phyloP scores from a whole-genome alignment of 148 eudicot genomes.

The Polygonum aviculare region DNA sequence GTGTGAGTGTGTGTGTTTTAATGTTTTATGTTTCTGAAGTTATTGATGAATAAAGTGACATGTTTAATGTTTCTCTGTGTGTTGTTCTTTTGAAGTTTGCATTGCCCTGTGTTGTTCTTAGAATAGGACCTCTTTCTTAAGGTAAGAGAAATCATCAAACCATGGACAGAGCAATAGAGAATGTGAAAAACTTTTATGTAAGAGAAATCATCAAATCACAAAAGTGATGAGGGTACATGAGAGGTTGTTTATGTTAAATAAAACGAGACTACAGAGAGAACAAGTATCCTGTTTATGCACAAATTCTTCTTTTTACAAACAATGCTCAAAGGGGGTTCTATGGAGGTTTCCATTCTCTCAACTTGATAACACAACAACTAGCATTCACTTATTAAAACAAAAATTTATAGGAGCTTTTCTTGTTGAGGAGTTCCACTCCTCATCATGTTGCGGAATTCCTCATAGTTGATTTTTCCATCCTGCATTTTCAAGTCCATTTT shows the following conservation, averaged over 20 bases:
- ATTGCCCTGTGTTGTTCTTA: neutral
- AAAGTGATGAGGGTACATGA: neutral
- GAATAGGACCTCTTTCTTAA: neutral
- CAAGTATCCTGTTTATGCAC: conserved; percentile 8
- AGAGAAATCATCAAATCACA: neutral
- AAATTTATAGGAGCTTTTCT: conserved; percentile 24
- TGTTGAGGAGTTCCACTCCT: conserved; percentile 62
- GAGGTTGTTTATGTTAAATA: neutral
- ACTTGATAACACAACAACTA: neutral
- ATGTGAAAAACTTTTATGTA: neutral
- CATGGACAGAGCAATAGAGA: neutral
- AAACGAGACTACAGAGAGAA: neutral
- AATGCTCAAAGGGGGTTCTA: neutral
- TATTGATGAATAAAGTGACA: neutral
- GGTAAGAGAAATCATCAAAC: too few relatives aligned
- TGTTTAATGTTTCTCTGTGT: neutral
- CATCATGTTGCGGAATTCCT: conserved; percentile 85
- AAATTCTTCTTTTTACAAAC: conserved; percentile 8
- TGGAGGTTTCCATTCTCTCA: neutral
- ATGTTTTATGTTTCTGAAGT: neutral
- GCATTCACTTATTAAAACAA: neutral
- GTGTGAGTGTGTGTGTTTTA: neutral
- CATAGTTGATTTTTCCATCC: conserved; percentile 86
- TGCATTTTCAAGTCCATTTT: conserved; percentile 17
- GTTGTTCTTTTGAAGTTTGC: neutral